Conservation (phyloP, 2,329 filamentous ascomycete species). For the Drechslerella stenobrocha region DNA sequence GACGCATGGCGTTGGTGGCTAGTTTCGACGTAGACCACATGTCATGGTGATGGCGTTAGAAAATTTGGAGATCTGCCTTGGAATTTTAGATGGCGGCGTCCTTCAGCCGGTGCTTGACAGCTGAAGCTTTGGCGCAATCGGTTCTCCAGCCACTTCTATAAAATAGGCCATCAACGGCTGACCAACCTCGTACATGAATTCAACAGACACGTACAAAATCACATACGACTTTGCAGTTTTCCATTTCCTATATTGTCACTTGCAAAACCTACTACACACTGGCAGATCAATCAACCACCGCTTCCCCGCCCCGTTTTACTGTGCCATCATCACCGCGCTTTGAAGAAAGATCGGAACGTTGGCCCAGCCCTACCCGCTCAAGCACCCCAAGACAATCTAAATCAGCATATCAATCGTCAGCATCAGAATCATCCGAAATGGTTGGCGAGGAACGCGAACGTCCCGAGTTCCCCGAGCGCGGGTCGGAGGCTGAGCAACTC, state of each 20-base stretch:
- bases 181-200: no score
- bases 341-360: not conserved
- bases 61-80: constrained; percentile 1
- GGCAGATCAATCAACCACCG: constrained; percentile 21
- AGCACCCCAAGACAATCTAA: constrained; percentile 33
- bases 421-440: constrained; percentile 34
- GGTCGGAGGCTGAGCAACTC: constrained; percentile 41
- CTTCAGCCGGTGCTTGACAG: no score
- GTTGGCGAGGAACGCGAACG: constrained; percentile 10
- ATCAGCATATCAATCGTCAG: constrained; percentile 22
- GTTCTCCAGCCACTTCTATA: constrained; percentile 29
- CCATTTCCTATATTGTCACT: constrained; percentile 14
- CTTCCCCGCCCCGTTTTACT: constrained; percentile 18
- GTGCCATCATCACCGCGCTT: constrained; percentile 25
- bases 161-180: constrained; percentile 11
- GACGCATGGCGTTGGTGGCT: not conserved
- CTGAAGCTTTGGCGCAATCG: not conserved
- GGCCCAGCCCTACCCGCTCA: constrained; percentile 11
- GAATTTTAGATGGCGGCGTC: no score
- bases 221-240: no score
- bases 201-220: no score
- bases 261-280: constrained; percentile 5
- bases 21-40: constrained; percentile 17
- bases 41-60: constrained; percentile 40
- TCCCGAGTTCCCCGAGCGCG: constrained; percentile 18